Percentiles rank a stretch among this genome's conserved stretches.
Conservation (phyloP, 345 rosid genomes). For the Noccaea bulbosa region DNA sequence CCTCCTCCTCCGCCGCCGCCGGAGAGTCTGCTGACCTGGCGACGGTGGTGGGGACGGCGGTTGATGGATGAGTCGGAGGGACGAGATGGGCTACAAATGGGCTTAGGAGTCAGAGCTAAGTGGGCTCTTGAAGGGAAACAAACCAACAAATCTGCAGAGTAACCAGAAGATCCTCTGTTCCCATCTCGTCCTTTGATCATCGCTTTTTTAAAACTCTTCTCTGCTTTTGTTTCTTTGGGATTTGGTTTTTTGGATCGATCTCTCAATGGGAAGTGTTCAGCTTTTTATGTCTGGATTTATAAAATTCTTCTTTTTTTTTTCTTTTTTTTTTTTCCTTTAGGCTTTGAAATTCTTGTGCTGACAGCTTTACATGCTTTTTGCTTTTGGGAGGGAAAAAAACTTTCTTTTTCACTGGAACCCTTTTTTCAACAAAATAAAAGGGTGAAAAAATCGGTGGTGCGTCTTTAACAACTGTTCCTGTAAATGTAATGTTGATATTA, state of each 20-base stretch:
- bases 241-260: conserved; percentile 40
- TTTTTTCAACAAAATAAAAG: conserved; percentile 16
- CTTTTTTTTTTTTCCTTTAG: not conserved
- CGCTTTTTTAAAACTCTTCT: not conserved
- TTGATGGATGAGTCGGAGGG: conserved; percentile 47
- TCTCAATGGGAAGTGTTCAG: conserved; percentile 29
- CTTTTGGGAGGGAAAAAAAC: conserved; percentile 28
- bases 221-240: conserved; percentile 26
- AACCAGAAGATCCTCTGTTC: conserved; percentile 54
- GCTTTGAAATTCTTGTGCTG: conserved; percentile 41
- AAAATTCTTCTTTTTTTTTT: conserved; percentile 17
- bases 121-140: conserved; percentile 91
- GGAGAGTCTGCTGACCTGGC: conserved; percentile 49
- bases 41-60: conserved; percentile 52
- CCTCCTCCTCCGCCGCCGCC: conserved; percentile 32
- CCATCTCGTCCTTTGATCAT: conserved; percentile 79
- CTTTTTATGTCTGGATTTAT: conserved; percentile 45
- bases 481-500: conserved; percentile 8
- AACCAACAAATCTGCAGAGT: conserved; percentile 77
- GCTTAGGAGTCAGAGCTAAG: conserved; percentile 68
- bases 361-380: conserved; percentile 43
- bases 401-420: conserved; percentile 19
- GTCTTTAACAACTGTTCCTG: conserved; percentile 16
- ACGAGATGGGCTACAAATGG: conserved; percentile 74
- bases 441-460: conserved; percentile 39